Evolutionary conservation across 345 rosid species (phyloP).

Genomic region (Melastoma malabathricum): DNA sequence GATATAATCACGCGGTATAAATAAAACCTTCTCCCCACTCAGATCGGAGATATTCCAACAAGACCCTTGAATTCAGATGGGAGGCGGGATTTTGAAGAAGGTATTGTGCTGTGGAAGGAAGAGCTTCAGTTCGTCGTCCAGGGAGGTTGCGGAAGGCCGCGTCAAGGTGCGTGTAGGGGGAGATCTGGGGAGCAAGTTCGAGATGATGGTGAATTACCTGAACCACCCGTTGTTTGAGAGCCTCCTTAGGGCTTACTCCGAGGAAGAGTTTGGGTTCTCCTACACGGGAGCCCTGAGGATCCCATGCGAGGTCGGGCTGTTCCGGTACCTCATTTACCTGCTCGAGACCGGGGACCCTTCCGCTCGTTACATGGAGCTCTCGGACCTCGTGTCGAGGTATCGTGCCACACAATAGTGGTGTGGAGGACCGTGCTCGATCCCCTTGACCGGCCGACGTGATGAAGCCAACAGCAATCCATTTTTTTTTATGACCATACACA

Average conservation of each 20-base stretch:
- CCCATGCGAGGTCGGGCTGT: conserved; percentile 33
- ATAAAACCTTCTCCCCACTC: too few species aligned
- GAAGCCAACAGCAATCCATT: too few species aligned
- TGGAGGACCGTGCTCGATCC: too few species aligned
- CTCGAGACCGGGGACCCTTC: conserved; percentile 24
- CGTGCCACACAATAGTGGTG: background rate
- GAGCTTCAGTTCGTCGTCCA: conserved; percentile 10
- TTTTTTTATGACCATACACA: too few species aligned
- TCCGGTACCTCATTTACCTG: conserved; percentile 28
- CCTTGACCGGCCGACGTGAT: too few species aligned
- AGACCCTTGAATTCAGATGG: too few species aligned
- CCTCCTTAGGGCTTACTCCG: conserved; percentile 20
- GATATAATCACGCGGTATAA: too few species aligned
- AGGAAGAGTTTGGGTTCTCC: conserved; percentile 35
- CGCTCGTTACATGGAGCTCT: conserved; percentile 23
- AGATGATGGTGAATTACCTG: conserved; percentile 32
- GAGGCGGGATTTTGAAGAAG: conserved; percentile 18
- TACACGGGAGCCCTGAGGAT: conserved; percentile 41
- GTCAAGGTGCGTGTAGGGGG: conserved; percentile 30
- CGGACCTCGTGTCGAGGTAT: conserved; percentile 18
- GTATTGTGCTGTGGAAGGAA: conserved; percentile 27
- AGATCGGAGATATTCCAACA: too few species aligned
- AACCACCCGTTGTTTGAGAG: conserved; percentile 46
- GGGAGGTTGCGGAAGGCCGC: conserved; percentile 18
- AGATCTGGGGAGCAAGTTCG: conserved; percentile 21